Percentiles rank a stretch among this genome's conserved stretches.
phyloP scores from a whole-genome alignment of 441 rosid genomes.

The Gossypium trilobum region DNA sequence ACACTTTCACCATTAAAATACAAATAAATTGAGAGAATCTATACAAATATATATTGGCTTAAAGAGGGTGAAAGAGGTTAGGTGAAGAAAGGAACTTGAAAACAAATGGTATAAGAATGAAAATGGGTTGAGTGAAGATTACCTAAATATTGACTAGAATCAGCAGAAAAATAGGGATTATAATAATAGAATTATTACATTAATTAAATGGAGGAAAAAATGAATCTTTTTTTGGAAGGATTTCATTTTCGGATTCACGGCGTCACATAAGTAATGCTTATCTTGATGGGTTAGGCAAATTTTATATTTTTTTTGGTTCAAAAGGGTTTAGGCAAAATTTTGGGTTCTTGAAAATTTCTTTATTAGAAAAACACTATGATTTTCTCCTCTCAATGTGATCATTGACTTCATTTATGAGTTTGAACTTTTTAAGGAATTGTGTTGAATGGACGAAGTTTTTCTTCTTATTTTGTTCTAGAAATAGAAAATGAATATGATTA shows the following conservation, averaged over 20 bases:
- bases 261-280: not conserved
- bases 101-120: not conserved
- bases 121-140: not conserved
- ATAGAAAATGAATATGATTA: too few species aligned
- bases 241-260: not conserved
- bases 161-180: not conserved
- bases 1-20: not conserved
- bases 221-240: not conserved
- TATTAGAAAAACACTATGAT: not conserved
- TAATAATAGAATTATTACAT: not conserved
- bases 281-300: not conserved
- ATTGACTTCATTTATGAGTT: not conserved
- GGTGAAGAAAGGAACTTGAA: constrained; percentile 4
- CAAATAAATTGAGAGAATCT: not conserved
- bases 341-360: not conserved
- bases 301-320: too few species aligned
- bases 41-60: not conserved
- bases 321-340: too few species aligned
- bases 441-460: not conserved
- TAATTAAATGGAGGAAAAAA: not conserved
- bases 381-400: not conserved
- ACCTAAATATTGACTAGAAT: not conserved
- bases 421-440: too few species aligned
- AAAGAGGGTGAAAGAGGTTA: not conserved
- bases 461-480: too few species aligned